Conservation (phyloP, 208 protist species). For the Acanthamoeba royreba region DNA sequence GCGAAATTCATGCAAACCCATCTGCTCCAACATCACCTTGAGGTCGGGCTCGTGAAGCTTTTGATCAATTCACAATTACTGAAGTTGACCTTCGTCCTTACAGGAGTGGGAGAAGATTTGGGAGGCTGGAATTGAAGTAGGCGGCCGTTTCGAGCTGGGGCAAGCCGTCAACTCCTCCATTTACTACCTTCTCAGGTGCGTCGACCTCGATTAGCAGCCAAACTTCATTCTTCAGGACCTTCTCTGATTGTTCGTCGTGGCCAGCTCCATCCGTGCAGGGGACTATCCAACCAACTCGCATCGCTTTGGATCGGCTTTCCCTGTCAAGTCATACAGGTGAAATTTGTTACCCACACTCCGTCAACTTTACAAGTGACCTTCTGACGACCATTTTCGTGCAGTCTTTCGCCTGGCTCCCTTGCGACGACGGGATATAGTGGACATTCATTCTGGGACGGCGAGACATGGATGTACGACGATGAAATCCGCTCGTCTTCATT, state of each 20-base stretch:
- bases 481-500: too few species aligned
- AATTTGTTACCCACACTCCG: not conserved
- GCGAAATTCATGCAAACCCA: not conserved
- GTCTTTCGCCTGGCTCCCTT: slow-evolving; percentile 50
- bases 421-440: slow-evolving; percentile 62
- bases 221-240: too few species aligned
- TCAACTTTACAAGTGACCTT: not conserved
- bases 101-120: not conserved
- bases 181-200: not conserved
- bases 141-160: not conserved
- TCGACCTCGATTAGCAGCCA: too few species aligned
- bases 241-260: too few species aligned
- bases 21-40: not conserved
- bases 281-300: not conserved
- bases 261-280: not conserved
- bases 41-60: not conserved
- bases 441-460: slow-evolving; percentile 60
- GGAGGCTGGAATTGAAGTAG: not conserved
- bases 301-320: not conserved
- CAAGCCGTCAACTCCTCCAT: not conserved
- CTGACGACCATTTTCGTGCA: not conserved
- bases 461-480: slow-evolving; percentile 63
- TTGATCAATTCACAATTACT: not conserved
- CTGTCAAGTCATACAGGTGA: not conserved
- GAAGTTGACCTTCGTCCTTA: not conserved